Evolutionary conservation across 202 grass and related monocot genomes (phyloP).

Genomic region (Zizania palustris): DNA sequence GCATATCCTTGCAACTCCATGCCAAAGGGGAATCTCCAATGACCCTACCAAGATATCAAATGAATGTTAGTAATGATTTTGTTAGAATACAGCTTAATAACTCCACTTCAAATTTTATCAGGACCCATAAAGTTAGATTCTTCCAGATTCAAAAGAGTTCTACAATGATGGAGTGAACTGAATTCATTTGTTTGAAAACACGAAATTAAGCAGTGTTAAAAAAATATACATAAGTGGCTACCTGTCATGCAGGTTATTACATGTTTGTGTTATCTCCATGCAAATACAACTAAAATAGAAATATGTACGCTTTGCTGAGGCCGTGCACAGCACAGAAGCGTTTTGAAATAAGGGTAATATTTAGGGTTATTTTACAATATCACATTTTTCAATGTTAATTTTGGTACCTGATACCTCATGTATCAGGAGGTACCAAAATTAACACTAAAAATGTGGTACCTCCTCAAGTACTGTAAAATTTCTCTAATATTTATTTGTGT

Average conservation of each 20-base stretch:
- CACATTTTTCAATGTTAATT: too few species aligned
- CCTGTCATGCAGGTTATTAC: not conserved
- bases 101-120: conserved; percentile 10
- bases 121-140: conserved; percentile 12
- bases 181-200: conserved; percentile 8
- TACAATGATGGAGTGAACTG: not conserved
- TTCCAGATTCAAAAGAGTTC: conserved; percentile 23
- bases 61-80: conserved; percentile 23
- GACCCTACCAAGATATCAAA: conserved; percentile 61
- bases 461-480: too few species aligned
- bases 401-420: too few species aligned
- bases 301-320: not conserved
- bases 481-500: conserved; percentile 41
- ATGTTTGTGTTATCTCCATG: conserved; percentile 14
- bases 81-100: not conserved
- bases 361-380: too few species aligned
- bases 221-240: not conserved
- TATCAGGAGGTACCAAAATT: too few species aligned
- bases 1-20: conserved; percentile 99
- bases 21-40: conserved; percentile 95
- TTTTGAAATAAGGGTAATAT: not conserved
- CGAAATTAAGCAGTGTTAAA: not conserved
- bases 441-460: too few species aligned
- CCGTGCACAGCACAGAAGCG: not conserved
- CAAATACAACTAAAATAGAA: conserved; percentile 34